phyloP scores from a whole-genome alignment of 2,329 filamentous ascomycete genomes.

The Cercospora zeina region DNA sequence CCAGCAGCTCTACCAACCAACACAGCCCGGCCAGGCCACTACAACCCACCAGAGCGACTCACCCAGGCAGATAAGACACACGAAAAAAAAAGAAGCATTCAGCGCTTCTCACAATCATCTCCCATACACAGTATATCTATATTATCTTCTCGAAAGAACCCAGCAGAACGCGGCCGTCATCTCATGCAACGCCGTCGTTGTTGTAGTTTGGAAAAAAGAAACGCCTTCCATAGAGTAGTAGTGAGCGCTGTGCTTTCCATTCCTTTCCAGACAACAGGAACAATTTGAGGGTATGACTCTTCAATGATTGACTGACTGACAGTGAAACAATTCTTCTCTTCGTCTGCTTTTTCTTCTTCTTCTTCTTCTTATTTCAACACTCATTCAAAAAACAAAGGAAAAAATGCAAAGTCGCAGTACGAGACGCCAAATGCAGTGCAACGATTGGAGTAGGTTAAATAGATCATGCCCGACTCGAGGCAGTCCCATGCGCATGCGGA shows the following conservation, averaged over 20 bases:
- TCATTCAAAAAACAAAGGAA: neutral
- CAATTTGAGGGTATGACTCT: neutral
- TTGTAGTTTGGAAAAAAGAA: neutral
- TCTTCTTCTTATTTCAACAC: neutral
- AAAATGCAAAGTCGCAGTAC: neutral
- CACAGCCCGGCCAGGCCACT: too few species aligned
- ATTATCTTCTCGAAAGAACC: neutral
- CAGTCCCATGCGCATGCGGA: slow-evolving; percentile 21
- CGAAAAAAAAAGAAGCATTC: neutral
- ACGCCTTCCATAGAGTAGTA: neutral
- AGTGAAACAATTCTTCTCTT: neutral
- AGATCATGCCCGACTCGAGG: slow-evolving; percentile 18
- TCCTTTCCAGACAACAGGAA: neutral
- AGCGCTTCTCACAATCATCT: neutral
- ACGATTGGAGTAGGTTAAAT: neutral
- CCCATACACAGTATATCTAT: neutral
- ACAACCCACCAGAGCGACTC: too few species aligned
- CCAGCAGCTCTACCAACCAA: too few species aligned
- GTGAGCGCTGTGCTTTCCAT: neutral
- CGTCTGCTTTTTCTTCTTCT: too few species aligned
- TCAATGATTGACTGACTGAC: neutral
- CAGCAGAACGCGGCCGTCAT: neutral
- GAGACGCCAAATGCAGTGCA: neutral
- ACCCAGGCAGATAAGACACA: neutral
- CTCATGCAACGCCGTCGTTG: neutral